Base-by-base conservation (phyloP, 352 stramenopile species). In the Peronospora belbahrii region DNA sequence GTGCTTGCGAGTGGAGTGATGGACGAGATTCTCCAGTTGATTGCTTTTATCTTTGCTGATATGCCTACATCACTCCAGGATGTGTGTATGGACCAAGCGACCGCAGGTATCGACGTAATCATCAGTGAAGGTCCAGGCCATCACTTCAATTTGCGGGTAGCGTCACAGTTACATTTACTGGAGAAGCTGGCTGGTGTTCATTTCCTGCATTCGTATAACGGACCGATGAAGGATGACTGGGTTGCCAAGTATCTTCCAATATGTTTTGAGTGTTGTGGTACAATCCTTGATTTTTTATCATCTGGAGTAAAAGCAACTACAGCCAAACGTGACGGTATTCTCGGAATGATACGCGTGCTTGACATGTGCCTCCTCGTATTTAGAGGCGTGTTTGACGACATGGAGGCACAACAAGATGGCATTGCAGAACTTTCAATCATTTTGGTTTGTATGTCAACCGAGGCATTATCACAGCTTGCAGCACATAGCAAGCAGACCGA, bases 241-340 rank as follows among this genome's bases (percentile, higher is more conserved):
- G 50, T 85, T 3, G 56, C 59, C 3, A 75, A 73, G 36, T 83
- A 84, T 33, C 44, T 89, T 9, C 64, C 66, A 0, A 72, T 87
- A 49, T 73, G 66, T 19, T 73, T 83, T 22, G 70, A 89, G 49
- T 89, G 73, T 40, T 76, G 75, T 31, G 73, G 78, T 7, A 81
- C 74, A 1, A 51, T 83, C 20, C 50, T 86, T 13, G 60, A 83
- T n/a, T 53, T 86, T 13, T 36, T 85, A 28, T 22, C 51, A 22
- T 46, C 52, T 1, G 41, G 62, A 37, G 27, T 11, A 30, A 63
- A 45, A 22, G 28, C 27, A 3, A 17, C 38, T 28, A 37, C 36
- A 9, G 25, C 44, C n/a, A 52, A 43, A 9, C 20, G 15, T 13
- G 47, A 65, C 2, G 56, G 50, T 22, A 43, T 62, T 39, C 9